These are phyloP conservation scores for Phytophthora hybrid DNA, from an alignment of 352 stramenopile genomes.

Conservation along the genomic window DNA sequence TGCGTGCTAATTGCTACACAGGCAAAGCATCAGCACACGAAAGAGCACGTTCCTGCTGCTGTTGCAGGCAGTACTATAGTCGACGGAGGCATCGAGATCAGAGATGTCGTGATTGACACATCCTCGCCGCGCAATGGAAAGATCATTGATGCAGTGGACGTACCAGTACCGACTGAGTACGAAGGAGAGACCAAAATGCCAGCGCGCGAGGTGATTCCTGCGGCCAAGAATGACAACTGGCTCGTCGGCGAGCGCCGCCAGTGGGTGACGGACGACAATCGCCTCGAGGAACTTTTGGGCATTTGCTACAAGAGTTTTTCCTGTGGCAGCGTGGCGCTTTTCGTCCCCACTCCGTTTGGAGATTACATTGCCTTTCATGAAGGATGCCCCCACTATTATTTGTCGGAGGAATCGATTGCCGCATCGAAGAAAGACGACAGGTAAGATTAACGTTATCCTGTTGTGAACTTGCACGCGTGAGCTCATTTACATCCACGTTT, in stretches of 20 bases:
- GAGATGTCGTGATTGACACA: slow-evolving; percentile 45
- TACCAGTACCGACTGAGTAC: slow-evolving; percentile 4
- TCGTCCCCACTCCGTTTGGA: slow-evolving; percentile 82
- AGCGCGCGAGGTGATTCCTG: slow-evolving; percentile 35
- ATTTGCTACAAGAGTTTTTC: slow-evolving; percentile 89
- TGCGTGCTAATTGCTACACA: slow-evolving; percentile 14
- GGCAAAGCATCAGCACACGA: slow-evolving; percentile 27
- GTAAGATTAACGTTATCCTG: slow-evolving; percentile 19
- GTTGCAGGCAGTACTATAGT: slow-evolving; percentile 27
- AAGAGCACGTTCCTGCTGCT: slow-evolving; percentile 18
- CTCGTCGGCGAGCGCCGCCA: slow-evolving; percentile 47
- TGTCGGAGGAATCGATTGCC: slow-evolving; percentile 82
- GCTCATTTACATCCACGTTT: slow-evolving; percentile 1
- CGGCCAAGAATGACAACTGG: slow-evolving; percentile 46
- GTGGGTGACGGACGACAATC: slow-evolving; percentile 68
- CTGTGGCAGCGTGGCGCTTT: slow-evolving; percentile 74
- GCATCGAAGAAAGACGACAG: slow-evolving; percentile 70
- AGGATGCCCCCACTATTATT: slow-evolving; percentile 82
- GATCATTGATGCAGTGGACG: slow-evolving; percentile 2
- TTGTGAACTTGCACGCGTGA: not conserved
- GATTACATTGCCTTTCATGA: slow-evolving; percentile 91
- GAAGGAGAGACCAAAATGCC: slow-evolving; percentile 36
- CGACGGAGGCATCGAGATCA: slow-evolving; percentile 41
- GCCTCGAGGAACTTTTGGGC: slow-evolving; percentile 74
- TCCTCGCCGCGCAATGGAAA: slow-evolving; percentile 37